These are phyloP conservation scores for Cladorrhinum samala DNA, from an alignment of 495 filamentous ascomycete species.

Conservation along the genomic window DNA sequence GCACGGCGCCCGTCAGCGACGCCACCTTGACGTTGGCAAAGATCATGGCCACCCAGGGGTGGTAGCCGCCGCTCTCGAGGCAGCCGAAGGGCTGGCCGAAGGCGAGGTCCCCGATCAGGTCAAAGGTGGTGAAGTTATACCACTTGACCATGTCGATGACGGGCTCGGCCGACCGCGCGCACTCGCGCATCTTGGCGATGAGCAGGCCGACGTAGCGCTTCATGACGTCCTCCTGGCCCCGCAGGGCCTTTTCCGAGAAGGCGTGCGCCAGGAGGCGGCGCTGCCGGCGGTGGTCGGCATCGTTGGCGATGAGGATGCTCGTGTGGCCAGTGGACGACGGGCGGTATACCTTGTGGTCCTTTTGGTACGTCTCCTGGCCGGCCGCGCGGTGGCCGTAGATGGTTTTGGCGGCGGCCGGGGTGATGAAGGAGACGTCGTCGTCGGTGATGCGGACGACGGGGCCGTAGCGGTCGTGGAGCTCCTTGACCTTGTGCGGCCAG, in stretches of 20 bases:
- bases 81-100: constrained; percentile 51
- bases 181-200: constrained; percentile 15
- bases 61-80: constrained; percentile 28
- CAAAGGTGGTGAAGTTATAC: constrained; percentile 53
- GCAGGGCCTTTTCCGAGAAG: constrained; percentile 41
- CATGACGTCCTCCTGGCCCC: constrained; percentile 36
- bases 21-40: constrained; percentile 1
- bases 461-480: constrained; percentile 46
- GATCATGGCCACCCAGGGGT: constrained; percentile 33
- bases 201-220: constrained; percentile 28
- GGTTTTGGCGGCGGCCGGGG: constrained; percentile 47
- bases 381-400: constrained; percentile 45
- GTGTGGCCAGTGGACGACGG: not conserved
- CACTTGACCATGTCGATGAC: constrained; percentile 37
- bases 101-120: constrained; percentile 51
- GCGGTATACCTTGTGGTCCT: constrained; percentile 27
- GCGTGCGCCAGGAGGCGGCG: constrained; percentile 41
- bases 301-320: constrained; percentile 21
- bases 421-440: constrained; percentile 48
- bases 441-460: constrained; percentile 50
- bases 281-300: constrained; percentile 32
- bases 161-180: constrained; percentile 1
- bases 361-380: constrained; percentile 26
- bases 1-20: not conserved
- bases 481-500: not conserved